Conservation (phyloP, 495 filamentous ascomycete species). For the Hypoxylon lenormandii region DNA sequence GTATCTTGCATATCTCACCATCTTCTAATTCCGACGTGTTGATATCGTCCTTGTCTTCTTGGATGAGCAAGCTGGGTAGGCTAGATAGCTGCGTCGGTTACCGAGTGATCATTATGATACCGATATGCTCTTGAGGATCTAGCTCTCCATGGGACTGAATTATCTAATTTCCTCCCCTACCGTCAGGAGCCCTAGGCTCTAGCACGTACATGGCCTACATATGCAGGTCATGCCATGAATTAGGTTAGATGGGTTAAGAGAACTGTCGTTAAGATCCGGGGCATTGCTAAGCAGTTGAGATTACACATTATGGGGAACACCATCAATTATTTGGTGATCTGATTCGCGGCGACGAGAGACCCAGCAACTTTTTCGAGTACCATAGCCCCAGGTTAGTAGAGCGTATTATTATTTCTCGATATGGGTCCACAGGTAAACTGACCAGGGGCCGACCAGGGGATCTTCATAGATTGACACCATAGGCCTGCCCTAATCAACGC, state of each 20-base stretch:
- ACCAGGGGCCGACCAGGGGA: constrained; percentile 28
- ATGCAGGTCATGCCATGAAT: constrained; percentile 31
- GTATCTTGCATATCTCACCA: background rate
- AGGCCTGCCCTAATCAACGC: constrained; percentile 20
- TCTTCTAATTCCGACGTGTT: constrained; percentile 19
- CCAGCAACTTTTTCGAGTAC: constrained; percentile 22
- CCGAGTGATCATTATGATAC: constrained; percentile 12
- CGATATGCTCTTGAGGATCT: constrained; percentile 16
- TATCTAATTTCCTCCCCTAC: constrained; percentile 19
- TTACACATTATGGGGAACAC: constrained; percentile 30
- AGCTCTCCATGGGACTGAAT: constrained; percentile 15
- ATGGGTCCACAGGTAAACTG: constrained; percentile 19
- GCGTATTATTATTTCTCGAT: constrained; percentile 20
- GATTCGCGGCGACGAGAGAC: constrained; percentile 24
- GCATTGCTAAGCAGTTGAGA: constrained; percentile 23
- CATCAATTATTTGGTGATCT: constrained; percentile 16
- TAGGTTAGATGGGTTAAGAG: constrained; percentile 21
- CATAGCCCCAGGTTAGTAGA: constrained; percentile 23
- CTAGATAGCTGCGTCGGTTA: constrained; percentile 11
- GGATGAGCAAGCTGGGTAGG: constrained; percentile 6
- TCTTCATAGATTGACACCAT: constrained; percentile 32
- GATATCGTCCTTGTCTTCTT: constrained; percentile 2
- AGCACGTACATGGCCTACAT: constrained; percentile 1
- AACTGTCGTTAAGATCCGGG: constrained; percentile 14
- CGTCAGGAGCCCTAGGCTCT: constrained; percentile 2